Percentiles rank a stretch among this genome's conserved stretches.
Conservation (phyloP, 176 grass and related monocot species). For the Rhipidocladum racemiflorum region DNA sequence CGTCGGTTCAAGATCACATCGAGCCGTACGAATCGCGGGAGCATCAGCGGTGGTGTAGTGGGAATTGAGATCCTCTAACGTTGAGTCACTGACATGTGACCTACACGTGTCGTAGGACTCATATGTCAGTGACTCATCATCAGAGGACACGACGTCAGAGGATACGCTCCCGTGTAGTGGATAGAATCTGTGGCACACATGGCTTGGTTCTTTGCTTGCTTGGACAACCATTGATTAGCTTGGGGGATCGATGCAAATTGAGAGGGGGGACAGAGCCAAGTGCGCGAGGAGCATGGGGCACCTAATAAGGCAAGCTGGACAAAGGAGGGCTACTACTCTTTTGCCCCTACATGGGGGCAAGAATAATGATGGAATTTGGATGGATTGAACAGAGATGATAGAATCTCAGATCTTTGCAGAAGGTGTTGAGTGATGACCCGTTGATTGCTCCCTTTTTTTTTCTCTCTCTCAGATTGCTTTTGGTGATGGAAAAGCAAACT, state of each 20-base stretch:
- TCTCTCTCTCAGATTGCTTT: neutral
- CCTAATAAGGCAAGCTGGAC: neutral
- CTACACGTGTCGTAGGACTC: too few species aligned
- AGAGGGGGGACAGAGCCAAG: neutral
- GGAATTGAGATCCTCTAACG: too few species aligned
- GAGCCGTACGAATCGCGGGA: neutral
- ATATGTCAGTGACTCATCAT: too few species aligned
- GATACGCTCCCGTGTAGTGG: too few species aligned
- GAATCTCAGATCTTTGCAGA: neutral
- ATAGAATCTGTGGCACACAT: slow-evolving; percentile 1
- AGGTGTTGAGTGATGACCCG: neutral
- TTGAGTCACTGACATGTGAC: too few species aligned
- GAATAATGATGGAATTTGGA: slow-evolving; percentile 17
- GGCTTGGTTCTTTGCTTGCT: neutral
- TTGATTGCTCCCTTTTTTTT: neutral
- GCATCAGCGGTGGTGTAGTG: neutral
- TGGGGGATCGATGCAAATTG: neutral
- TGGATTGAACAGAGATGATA: neutral
- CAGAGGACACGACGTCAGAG: too few species aligned
- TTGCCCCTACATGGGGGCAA: neutral
- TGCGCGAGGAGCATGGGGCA: neutral
- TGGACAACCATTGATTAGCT: neutral
- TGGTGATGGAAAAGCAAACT: neutral
- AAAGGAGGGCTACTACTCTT: neutral
- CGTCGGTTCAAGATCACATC: neutral